Conservation (phyloP, 2,329 filamentous ascomycete species). For the Ceratocystis lukuohia region DNA sequence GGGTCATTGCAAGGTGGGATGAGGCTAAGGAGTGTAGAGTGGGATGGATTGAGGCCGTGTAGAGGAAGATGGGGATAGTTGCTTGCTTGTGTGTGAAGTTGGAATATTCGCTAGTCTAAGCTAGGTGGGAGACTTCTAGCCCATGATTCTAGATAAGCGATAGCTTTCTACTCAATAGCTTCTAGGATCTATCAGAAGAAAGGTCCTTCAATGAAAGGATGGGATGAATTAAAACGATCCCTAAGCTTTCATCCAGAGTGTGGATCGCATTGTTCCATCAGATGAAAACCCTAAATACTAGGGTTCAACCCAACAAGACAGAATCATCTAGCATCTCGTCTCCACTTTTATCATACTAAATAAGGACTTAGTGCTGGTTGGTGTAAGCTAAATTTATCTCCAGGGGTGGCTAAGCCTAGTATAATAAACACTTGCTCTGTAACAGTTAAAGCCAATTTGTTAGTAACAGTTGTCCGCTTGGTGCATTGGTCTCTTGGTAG, state of each 20-base stretch:
- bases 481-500: neutral
- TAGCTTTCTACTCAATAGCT: no score
- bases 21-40: neutral
- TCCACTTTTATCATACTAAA: constrained; percentile 6
- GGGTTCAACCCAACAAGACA: no score
- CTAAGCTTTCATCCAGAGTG: no score
- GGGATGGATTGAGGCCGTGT: neutral
- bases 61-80: neutral
- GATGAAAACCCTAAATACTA: neutral
- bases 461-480: constrained; percentile 4
- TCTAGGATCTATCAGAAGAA: no score
- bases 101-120: no score
- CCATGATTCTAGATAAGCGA: no score
- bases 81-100: neutral
- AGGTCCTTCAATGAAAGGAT: no score
- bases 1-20: constrained; percentile 26
- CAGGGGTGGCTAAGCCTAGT: neutral
- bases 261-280: no score
- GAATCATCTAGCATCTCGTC: neutral
- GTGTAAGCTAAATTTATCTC: constrained; percentile 1
- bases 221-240: no score
- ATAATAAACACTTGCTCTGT: neutral
- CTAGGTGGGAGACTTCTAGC: no score
- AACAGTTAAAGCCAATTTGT: neutral
- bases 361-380: neutral